Conservation (phyloP, 768 basidiomycete genomes). For the Tricholoma furcatifolium region DNA sequence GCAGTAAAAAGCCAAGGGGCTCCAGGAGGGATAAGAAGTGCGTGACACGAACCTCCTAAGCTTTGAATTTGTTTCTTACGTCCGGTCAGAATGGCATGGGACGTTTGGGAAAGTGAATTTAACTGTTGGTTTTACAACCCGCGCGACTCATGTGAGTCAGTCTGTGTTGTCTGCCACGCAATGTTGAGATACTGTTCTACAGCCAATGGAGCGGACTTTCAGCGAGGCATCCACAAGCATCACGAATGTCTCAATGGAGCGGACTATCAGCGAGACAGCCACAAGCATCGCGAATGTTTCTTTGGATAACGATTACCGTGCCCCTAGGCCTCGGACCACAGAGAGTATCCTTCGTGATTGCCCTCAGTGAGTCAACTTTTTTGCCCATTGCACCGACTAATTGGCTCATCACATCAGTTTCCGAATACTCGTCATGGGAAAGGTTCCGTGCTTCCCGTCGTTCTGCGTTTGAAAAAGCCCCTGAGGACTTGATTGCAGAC, state of each 20-base stretch:
- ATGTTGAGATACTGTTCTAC: not conserved
- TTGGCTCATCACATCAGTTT: slow-evolving; percentile 12
- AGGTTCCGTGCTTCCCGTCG: slow-evolving; percentile 15
- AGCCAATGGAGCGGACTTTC: not conserved
- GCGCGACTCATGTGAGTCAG: not conserved
- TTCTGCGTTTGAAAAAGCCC: not conserved
- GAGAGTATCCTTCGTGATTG: slow-evolving; percentile 15
- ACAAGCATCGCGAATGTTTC: not conserved
- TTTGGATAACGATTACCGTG: not conserved
- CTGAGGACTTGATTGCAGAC: slow-evolving; percentile 13
- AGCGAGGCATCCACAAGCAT: not conserved
- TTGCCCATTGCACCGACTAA: not conserved
- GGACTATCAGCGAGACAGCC: not conserved
- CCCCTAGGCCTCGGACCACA: slow-evolving; percentile 12
- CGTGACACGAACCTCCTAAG: not conserved
- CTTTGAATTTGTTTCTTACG: not conserved
- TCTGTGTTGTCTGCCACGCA: no score
- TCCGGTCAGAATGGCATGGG: slow-evolving; percentile 7
- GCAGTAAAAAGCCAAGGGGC: not conserved
- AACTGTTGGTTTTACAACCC: slow-evolving; percentile 6
- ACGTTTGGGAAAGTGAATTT: not conserved
- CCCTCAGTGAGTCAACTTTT: slow-evolving; percentile 11
- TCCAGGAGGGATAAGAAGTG: not conserved
- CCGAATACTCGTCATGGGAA: slow-evolving; percentile 26
- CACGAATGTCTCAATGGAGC: not conserved